Evolutionary conservation across 805 yeast species (phyloP), one percentile per base, ranked within the genome.

Genomic region (Grigorovia transvaalensis): DNA sequence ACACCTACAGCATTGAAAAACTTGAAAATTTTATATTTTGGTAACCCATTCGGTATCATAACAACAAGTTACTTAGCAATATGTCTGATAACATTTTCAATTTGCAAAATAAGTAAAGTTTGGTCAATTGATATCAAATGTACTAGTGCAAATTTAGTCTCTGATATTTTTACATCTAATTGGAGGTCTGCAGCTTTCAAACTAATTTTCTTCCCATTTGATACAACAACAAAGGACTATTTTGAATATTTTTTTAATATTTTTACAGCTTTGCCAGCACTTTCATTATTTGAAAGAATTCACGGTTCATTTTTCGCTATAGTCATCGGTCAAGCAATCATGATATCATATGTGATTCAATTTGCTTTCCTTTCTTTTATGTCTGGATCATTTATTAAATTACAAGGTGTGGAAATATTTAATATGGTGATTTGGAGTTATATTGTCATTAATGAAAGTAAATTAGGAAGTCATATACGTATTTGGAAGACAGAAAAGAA

Each of bases 261-360:
- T 2, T 2, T 43, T 11, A 4, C 43, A 8, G 44, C 46, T 30
- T 43, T 45, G 9, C 52, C 52, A 13, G 46, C 40, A 15, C 17
- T 46, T 19, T 42, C 52, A 17, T 30, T 29, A 12, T 43, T 50
- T 38, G 52, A 50, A 44, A 41, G 35, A 19, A 40, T 42, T 15
- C 38, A 17, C 9, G 52, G 52, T 15, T 46, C 49, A 9, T 17
- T 50, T 11, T 46, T 46, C 42, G n/a, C 47, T 2, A 46, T 50
- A 19, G 46, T 50, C 49, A 42, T 46, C 35, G 9, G 42, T 5
- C 42, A 47, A 20, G 45, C 43, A 23, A 19, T 46, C 20, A 43
- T 49, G 19, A 18, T 42, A 20, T 49, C 42, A 9, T 27, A 46
- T 44, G 46, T 27, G 9, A 41, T 50, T 5, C 15, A 18, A 8